Base-by-base conservation (phyloP, 2,329 filamentous ascomycete genomes). In the Fusarium succisae region DNA sequence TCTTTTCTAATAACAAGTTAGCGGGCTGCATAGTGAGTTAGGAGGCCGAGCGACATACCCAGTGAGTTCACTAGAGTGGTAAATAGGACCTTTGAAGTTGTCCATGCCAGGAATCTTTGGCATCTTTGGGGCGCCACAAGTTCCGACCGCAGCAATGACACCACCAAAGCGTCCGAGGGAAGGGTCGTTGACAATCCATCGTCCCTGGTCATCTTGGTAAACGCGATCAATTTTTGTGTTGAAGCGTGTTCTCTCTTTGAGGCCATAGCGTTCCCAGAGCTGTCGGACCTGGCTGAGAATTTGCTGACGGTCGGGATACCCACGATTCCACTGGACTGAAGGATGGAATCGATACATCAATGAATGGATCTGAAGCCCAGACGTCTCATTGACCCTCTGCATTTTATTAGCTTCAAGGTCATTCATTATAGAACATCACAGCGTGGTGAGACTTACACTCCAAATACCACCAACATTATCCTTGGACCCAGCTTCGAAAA, bases 291-390 rank as follows among this genome's bases (percentile, higher is more conserved):
- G 91, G 30, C 87, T 86, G 48, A 95, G 86, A 68, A 97, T 96
- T 81, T 95, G 90, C 72, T 92, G 84, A 56, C 93, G 91, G 69
- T 91, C 88, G 1, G 94, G 94, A 78, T 97, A 97, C n/a, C 93
- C 93, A 37, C 87, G 85, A 39, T 89, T 85, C 91, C 93, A 97
- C 69, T 89, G 86, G 3, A 97, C 90, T 0, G 92, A 93, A 0
- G 94, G 94, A 75, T 96, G 93, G 80, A 97, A 97, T 28, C 94
- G 90, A 81, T 96, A 97, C 94, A 96, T 96, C 66, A 95, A 81
- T 26, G 91, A 94, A 80, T 97, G 93, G 28, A 97, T 95, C 78
- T 96, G 94, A 2, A 97, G 87, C 22, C 93, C 90, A 0, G 93
- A 95, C 0, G 93, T 95, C 58, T 93, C 93, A 83, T 96, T 96